Conservation (phyloP, 495 filamentous ascomycete genomes). For the Amorphotheca resinae region DNA sequence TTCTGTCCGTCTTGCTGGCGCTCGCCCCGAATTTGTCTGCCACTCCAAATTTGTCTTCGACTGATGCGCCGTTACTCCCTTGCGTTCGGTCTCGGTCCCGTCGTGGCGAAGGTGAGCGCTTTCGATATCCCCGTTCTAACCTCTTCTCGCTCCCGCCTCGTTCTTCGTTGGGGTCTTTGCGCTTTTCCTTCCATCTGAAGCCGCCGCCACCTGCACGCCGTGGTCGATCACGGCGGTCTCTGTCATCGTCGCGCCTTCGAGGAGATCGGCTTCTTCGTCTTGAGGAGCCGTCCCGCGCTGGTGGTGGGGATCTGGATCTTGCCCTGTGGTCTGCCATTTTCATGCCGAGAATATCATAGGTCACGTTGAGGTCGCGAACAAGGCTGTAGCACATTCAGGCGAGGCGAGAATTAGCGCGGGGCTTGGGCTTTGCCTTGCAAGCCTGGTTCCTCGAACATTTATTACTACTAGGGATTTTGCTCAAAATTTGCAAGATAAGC, state of each 20-base stretch:
- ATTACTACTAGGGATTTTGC: too few relatives aligned
- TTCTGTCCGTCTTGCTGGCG: neutral
- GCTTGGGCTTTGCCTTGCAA: neutral
- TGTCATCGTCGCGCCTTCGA: slow-evolving; percentile 13
- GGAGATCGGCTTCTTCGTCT: slow-evolving; percentile 15
- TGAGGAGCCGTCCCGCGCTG: slow-evolving; percentile 17
- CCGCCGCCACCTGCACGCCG: slow-evolving; percentile 38
- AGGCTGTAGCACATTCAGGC: neutral
- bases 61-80: slow-evolving; percentile 2
- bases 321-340: slow-evolving; percentile 16
- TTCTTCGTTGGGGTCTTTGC: slow-evolving; percentile 28
- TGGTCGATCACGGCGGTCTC: slow-evolving; percentile 25
- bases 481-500: too few relatives aligned
- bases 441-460: too few relatives aligned
- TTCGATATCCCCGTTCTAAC: slow-evolving; percentile 45
- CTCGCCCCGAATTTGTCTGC: slow-evolving; percentile 18
- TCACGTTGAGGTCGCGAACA: neutral
- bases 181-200: slow-evolving; percentile 58
- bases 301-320: slow-evolving; percentile 27
- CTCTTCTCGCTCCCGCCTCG: slow-evolving; percentile 28
- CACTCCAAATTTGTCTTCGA: slow-evolving; percentile 20
- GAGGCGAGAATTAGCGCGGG: neutral
- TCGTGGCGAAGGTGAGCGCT: slow-evolving; percentile 20
- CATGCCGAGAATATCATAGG: too few relatives aligned
- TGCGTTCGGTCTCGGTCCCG: slow-evolving; percentile 7